Evolutionary conservation across 257 asterid species (phyloP).

Genomic region (Anisodus acutangulus): DNA sequence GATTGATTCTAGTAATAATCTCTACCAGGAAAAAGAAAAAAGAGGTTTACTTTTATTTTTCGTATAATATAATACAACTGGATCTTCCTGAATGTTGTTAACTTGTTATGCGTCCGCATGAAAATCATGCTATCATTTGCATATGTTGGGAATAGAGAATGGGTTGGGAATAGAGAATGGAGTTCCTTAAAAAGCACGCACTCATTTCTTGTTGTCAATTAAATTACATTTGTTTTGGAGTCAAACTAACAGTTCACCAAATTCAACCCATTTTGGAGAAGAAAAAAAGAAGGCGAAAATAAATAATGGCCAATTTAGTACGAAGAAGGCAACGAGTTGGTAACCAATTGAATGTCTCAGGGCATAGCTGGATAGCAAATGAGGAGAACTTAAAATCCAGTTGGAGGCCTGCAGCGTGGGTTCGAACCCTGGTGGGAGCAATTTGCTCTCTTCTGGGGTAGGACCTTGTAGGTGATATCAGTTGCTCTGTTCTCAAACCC

Average conservation of each 20-base stretch:
- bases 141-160: background rate
- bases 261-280: conserved; percentile 1
- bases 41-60: background rate
- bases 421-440: no score
- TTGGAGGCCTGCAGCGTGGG: no score
- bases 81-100: background rate
- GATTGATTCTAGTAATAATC: no score
- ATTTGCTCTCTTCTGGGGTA: no score
- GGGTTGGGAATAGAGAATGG: no score
- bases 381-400: no score
- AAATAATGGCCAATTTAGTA: background rate
- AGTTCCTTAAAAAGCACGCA: conserved; percentile 36
- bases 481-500: no score
- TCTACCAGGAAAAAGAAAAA: no score
- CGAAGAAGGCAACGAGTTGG: conserved; percentile 27
- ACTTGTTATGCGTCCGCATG: no score
- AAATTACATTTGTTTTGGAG: background rate
- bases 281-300: background rate
- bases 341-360: conserved; percentile 36
- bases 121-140: background rate
- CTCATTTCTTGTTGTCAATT: conserved; percentile 24
- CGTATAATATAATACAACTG: background rate
- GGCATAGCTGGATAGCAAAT: no score
- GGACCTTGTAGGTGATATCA: no score
- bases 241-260: conserved; percentile 37